phyloP scores from a whole-genome alignment of 805 yeast species.

The Debaryomyces tyrocola region DNA sequence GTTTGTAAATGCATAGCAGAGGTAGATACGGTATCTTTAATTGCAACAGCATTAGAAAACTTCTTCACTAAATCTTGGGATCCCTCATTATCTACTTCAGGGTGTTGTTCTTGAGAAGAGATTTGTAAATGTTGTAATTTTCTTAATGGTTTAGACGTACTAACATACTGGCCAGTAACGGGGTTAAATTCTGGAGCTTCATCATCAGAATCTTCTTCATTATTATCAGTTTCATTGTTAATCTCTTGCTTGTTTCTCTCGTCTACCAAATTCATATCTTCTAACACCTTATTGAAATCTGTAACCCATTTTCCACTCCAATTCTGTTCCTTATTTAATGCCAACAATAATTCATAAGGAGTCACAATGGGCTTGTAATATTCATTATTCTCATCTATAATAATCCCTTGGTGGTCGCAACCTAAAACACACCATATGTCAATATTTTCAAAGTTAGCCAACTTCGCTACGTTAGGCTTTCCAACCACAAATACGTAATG shows the following conservation, averaged over 20 bases:
- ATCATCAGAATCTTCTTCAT: conserved; percentile 37
- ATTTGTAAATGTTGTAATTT: conserved; percentile 63
- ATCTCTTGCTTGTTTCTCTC: conserved; percentile 18
- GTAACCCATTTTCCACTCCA: conserved; percentile 97
- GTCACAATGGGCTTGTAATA: conserved; percentile 91
- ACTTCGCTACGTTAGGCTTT: conserved; percentile 94
- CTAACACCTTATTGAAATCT: conserved; percentile 61
- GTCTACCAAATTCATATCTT: conserved; percentile 32
- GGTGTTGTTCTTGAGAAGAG: conserved; percentile 35
- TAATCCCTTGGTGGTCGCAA: conserved; percentile 91
- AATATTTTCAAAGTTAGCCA: conserved; percentile 92
- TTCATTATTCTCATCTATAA: conserved; percentile 74
- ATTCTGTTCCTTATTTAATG: conserved; percentile 68
- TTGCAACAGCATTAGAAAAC: conserved; percentile 58
- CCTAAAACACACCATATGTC: conserved; percentile 95
- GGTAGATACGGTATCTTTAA: conserved; percentile 82
- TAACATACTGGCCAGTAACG: conserved; percentile 76
- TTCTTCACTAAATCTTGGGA: conserved; percentile 46
- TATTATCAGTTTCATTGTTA: conserved; percentile 17
- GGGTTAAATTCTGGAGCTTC: conserved; percentile 85
- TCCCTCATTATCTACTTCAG: conserved; percentile 16
- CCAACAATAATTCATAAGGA: conserved; percentile 85
- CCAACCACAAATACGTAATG: conserved; percentile 95
- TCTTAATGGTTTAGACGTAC: conserved; percentile 75
- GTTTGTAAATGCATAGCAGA: conserved; percentile 76